A percentile compares a stretch with the other conserved stretches of the same genome.
These are phyloP conservation scores for Malus hybrid DNA, from an alignment of 331 rosid genomes.

Conservation along the genomic window DNA sequence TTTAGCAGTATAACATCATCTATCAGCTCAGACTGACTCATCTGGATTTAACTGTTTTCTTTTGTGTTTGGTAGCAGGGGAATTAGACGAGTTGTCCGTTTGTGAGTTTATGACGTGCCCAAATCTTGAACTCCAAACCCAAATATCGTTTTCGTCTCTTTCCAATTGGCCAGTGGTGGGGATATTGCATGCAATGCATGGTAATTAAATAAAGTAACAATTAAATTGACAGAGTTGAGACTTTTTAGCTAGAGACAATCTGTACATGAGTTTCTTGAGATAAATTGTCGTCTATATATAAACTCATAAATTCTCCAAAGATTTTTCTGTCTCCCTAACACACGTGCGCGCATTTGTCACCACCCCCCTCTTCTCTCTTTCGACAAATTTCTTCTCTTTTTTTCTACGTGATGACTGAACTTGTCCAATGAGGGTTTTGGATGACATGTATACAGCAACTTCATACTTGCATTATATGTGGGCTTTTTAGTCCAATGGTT, in stretches of 20 bases:
- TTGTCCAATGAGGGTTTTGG: background rate
- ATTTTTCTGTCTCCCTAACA: background rate
- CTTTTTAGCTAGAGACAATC: constrained; percentile 6
- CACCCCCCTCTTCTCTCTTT: background rate
- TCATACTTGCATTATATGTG: too few species aligned
- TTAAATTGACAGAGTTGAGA: background rate
- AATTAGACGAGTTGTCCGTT: background rate
- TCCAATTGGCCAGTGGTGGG: background rate
- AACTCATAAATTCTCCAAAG: background rate
- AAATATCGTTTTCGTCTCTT: background rate
- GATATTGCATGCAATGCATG: background rate
- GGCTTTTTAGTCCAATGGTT: too few species aligned
- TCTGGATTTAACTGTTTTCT: background rate
- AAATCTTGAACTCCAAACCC: background rate
- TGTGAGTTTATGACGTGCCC: background rate
- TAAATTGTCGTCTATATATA: background rate
- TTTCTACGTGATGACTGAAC: background rate
- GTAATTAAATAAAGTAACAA: too few species aligned
- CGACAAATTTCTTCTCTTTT: background rate
- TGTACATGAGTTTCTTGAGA: background rate
- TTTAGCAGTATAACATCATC: background rate
- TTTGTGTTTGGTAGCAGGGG: background rate
- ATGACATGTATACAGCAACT: background rate
- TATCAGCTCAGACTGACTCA: background rate
- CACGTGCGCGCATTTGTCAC: background rate